Conservation (phyloP, 305 asterid species). For the Plantago lanceolata region DNA sequence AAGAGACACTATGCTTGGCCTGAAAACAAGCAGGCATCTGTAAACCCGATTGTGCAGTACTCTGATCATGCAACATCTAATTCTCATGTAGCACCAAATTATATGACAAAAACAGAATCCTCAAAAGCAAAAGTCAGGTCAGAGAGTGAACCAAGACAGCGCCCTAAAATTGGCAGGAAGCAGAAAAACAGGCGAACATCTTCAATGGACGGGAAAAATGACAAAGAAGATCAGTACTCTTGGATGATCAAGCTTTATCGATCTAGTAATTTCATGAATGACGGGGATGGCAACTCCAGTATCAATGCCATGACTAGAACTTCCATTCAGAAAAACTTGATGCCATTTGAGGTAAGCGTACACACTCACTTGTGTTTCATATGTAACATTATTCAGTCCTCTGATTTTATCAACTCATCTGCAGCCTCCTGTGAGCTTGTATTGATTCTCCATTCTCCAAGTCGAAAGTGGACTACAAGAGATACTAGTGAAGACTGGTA, state of each 20-base stretch:
- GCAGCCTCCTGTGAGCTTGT: slow-evolving; percentile 51
- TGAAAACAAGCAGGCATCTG: slow-evolving; percentile 31
- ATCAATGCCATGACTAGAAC: slow-evolving; percentile 24
- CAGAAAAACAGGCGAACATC: slow-evolving; percentile 41
- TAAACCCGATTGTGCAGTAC: slow-evolving; percentile 23
- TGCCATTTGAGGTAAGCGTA: slow-evolving; percentile 33
- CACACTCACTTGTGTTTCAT: neutral
- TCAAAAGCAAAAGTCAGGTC: slow-evolving; percentile 70
- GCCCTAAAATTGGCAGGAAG: slow-evolving; percentile 41
- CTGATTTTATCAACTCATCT: slow-evolving; percentile 29
- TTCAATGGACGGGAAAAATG: slow-evolving; percentile 41
- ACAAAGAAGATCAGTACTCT: slow-evolving; percentile 36
- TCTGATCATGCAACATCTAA: slow-evolving; percentile 25
- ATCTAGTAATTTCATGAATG: slow-evolving; percentile 31
- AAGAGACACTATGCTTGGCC: slow-evolving; percentile 30
- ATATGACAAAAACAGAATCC: slow-evolving; percentile 63
- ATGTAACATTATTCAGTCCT: slow-evolving; percentile 17
- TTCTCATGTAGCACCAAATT: slow-evolving; percentile 38
- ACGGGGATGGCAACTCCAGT: slow-evolving; percentile 31
- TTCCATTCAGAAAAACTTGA: slow-evolving; percentile 29
- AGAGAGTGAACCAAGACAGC: slow-evolving; percentile 69
- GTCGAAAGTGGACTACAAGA: slow-evolving; percentile 12
- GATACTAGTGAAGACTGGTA: slow-evolving; percentile 14
- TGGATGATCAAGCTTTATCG: slow-evolving; percentile 44
- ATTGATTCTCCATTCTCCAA: slow-evolving; percentile 33